phyloP scores from a whole-genome alignment of 768 basidiomycete genomes.

The Boletellus ananas region DNA sequence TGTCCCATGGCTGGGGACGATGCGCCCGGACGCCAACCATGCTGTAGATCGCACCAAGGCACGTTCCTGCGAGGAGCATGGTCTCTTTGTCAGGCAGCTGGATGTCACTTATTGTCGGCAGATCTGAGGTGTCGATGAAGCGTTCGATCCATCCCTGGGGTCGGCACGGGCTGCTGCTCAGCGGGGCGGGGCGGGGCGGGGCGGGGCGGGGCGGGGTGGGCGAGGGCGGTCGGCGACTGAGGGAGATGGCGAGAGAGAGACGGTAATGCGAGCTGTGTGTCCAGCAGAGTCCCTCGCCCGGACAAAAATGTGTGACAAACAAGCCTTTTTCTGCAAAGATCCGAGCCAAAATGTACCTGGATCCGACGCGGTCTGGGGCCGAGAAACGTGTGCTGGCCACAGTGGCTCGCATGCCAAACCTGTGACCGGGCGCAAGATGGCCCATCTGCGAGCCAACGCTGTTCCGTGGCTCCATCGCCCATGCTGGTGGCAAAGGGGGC shows the following conservation, averaged over 20 bases:
- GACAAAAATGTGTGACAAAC: not conserved
- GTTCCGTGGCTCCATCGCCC: too few relatives aligned
- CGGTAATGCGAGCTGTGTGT: not conserved
- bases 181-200: not conserved
- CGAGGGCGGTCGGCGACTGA: not conserved
- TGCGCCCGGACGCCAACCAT: too few relatives aligned
- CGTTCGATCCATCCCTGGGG: not conserved
- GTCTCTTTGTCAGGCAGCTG: not conserved
- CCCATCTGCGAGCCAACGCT: not conserved
- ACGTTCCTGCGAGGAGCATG: too few relatives aligned
- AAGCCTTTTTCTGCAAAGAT: constrained; percentile 7
- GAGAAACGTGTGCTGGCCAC: constrained; percentile 18
- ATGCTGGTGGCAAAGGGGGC: too few relatives aligned
- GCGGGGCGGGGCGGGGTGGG: not conserved
- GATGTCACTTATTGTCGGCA: not conserved
- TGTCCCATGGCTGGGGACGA: not conserved
- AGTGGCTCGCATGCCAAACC: constrained; percentile 2
- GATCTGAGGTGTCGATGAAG: not conserved
- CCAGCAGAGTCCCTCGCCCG: not conserved
- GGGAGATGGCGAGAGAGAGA: not conserved
- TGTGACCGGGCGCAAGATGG: not conserved
- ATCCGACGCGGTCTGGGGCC: constrained; percentile 6
- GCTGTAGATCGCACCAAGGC: too few relatives aligned
- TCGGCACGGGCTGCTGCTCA: not conserved
- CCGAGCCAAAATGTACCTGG: constrained; percentile 8